Conservation (phyloP, 2,329 filamentous ascomycete species). For the Neofusicoccum parvum region DNA sequence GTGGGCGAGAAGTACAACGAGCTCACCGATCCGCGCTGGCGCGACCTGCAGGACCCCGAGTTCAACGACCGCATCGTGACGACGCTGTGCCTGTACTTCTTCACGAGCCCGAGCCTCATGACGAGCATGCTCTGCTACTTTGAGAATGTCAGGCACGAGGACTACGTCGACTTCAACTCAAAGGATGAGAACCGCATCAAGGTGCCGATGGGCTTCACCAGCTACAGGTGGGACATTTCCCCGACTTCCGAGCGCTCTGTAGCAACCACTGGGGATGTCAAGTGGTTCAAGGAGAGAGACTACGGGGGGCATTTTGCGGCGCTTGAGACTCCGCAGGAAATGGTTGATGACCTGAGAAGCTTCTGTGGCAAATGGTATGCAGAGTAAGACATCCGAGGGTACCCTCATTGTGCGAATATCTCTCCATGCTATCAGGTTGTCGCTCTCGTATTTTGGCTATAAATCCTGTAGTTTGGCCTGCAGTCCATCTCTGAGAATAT, state of each 20-base stretch:
- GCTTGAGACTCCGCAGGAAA: slow-evolving; percentile 32
- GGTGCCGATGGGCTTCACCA: slow-evolving; percentile 42
- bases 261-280: slow-evolving; percentile 39
- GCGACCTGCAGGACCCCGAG: slow-evolving; percentile 33
- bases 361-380: slow-evolving; percentile 21
- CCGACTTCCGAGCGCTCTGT: slow-evolving; percentile 39
- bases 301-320: slow-evolving; percentile 28
- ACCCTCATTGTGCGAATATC: no score
- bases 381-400: not conserved
- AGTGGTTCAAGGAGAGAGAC: slow-evolving; percentile 35
- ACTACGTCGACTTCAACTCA: slow-evolving; percentile 40
- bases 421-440: no score
- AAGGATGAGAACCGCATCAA: slow-evolving; percentile 40
- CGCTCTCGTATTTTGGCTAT: no score
- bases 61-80: slow-evolving; percentile 33
- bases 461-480: not conserved
- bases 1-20: slow-evolving; percentile 49
- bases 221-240: slow-evolving; percentile 41
- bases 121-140: slow-evolving; percentile 42
- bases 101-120: slow-evolving; percentile 40
- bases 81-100: slow-evolving; percentile 37
- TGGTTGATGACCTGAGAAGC: slow-evolving; percentile 30
- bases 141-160: slow-evolving; percentile 42
- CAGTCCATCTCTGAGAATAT: not conserved
- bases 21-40: slow-evolving; percentile 35